phyloP scores from a whole-genome alignment of 495 filamentous ascomycete genomes.

The Neurospora tetraspora region DNA sequence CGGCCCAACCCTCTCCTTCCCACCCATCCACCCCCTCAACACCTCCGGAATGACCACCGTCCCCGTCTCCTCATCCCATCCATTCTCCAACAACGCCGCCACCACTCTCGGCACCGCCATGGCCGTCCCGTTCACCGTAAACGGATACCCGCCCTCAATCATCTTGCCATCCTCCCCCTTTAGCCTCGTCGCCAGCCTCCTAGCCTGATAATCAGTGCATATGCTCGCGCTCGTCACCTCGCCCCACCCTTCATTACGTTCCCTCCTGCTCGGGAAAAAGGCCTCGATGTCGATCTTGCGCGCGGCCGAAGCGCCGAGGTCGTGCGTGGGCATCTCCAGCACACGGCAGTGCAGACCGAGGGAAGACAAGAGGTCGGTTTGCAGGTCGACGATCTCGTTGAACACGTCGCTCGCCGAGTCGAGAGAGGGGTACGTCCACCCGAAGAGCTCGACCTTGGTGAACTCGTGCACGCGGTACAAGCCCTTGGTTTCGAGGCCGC shows the following conservation, averaged over 20 bases:
- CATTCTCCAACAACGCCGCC: constrained; percentile 87
- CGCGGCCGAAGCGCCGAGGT: constrained; percentile 78
- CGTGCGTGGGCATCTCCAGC: constrained; percentile 81
- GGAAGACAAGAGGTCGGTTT: constrained; percentile 66
- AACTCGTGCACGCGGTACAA: constrained; percentile 99
- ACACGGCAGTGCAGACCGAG: constrained; percentile 80
- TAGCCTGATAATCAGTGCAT: constrained; percentile 89
- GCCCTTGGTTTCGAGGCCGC: constrained; percentile 85
- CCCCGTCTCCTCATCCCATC: constrained; percentile 61
- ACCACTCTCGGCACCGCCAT: constrained; percentile 83
- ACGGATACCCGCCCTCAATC: constrained; percentile 43
- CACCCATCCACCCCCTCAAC: constrained; percentile 70
- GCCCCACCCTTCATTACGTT: constrained; percentile 74
- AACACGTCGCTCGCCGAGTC: constrained; percentile 49
- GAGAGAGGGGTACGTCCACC: constrained; percentile 54
- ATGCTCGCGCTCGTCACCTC: constrained; percentile 86
- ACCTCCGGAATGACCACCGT: constrained; percentile 66
- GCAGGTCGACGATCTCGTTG: constrained; percentile 71
- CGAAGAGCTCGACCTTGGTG: constrained; percentile 96
- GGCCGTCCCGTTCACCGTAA: constrained; percentile 90
- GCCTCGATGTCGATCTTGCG: constrained; percentile 91
- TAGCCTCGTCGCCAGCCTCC: constrained; percentile 66
- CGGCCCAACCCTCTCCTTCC: constrained; percentile 51
- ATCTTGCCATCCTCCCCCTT: constrained; percentile 33
- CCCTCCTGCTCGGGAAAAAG: constrained; percentile 74